Evolutionary conservation across 306 rosid genomes (phyloP).

Genomic region (Malus sylvestris): DNA sequence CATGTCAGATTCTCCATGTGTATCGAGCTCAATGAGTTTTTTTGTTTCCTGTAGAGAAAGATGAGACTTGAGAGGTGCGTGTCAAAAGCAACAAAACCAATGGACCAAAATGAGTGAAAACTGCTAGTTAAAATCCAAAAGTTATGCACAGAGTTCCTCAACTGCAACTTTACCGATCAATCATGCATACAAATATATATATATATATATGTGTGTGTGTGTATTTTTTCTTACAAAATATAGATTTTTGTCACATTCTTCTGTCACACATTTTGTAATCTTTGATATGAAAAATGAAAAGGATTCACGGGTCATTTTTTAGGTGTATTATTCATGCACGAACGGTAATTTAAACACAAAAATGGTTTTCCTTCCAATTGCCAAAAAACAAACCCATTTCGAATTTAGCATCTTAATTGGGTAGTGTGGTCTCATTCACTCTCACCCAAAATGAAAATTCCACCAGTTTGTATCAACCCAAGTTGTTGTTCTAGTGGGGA

Average conservation of each 20-base stretch:
- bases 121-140: not conserved
- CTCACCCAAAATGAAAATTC: constrained; percentile 4
- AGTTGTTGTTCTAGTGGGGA: constrained; percentile 37
- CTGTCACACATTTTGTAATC: not conserved
- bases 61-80: constrained; percentile 31
- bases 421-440: constrained; percentile 16
- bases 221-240: not conserved
- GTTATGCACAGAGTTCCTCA: not conserved
- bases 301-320: constrained; percentile 4
- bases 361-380: not conserved
- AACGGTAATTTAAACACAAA: not conserved
- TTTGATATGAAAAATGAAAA: not conserved
- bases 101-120: constrained; percentile 20
- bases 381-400: not conserved
- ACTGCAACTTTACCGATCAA: not conserved
- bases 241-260: constrained; percentile 2
- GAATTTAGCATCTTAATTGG: constrained; percentile 32
- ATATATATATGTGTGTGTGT: no score
- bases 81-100: constrained; percentile 36
- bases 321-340: not conserved
- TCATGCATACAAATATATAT: not conserved
- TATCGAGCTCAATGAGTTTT: constrained; percentile 14
- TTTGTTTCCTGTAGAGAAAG: constrained; percentile 8
- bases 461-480: constrained; percentile 31
- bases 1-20: constrained; percentile 63